Base-by-base conservation (phyloP, 352 stramenopile species). In the Phytophthora agathidicida region DNA sequence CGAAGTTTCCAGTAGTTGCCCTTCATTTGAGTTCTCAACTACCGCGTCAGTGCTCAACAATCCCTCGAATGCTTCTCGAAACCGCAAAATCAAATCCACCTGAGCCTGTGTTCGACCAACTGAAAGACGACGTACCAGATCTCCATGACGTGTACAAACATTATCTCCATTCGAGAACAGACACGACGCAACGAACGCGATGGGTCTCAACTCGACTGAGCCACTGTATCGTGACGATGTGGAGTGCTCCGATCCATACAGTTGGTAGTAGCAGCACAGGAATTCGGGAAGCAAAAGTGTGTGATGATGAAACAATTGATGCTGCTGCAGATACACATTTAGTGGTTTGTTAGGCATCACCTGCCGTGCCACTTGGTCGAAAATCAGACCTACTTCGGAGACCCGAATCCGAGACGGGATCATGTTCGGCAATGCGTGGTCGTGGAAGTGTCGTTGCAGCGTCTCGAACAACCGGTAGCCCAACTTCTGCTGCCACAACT, bases 401-500 rank as follows among this genome's bases (percentile, higher is more conserved):
- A 87, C 79, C 11, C 51, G 63, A 8, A 91, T 54, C 7, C 79
- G 78, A 0, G 79, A 74, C 0, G 81, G 81, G 17, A 87, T 78
- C 60, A 86, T 77, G 4, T 63, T 73, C 0, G 77, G 64, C 3
- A 89, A 23, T 0, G 75, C 59, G 1, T 65, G 57, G n/a, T 84
- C 74, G 23, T 88, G 80, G 23, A 90, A 88, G 42, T 67, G 65
- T 0, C 77, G 68, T 32, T 88, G 80, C 2, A 90, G 60, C 1
- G 68, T 83, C 53, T 88, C 71, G 42, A 89, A 89, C 5, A 73
- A 46, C 1, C 78, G 67, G 31, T 77, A 78, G 0, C 79, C 77
- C 9, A 91, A 58, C 24, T 88, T 89, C 2, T 88, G 71, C 24
- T 89, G 81, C 78, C 81, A 91, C 10, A 89, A 17, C 24, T 91